Evolutionary conservation across 2,329 filamentous ascomycete genomes (phyloP).

Genomic region (Arthroderma sp.): DNA sequence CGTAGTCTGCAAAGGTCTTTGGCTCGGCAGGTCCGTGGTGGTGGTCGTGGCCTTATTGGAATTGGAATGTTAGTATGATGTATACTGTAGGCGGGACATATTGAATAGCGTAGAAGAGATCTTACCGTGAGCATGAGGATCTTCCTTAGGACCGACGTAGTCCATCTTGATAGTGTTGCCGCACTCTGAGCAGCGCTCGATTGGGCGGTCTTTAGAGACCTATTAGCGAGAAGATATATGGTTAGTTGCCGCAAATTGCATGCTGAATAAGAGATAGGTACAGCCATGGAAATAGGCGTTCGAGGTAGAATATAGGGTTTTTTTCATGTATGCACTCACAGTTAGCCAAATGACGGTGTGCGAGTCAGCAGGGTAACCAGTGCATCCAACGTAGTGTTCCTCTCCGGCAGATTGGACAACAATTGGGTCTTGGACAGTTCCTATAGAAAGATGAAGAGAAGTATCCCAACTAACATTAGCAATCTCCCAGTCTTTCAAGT

Average conservation of each 20-base stretch:
- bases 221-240: constrained; percentile 26
- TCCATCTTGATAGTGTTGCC: constrained; percentile 97
- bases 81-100: too few relatives aligned
- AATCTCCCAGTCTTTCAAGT: too few relatives aligned
- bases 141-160: constrained; percentile 74
- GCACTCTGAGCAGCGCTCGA: constrained; percentile 94
- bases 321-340: constrained; percentile 43
- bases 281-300: not conserved
- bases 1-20: constrained; percentile 93
- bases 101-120: constrained; percentile 8
- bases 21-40: constrained; percentile 54
- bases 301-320: not conserved
- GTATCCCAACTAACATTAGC: not conserved
- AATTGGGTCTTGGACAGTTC: constrained; percentile 83
- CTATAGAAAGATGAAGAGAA: constrained; percentile 33
- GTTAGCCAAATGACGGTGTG: constrained; percentile 85
- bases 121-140: constrained; percentile 42
- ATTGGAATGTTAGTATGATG: not conserved
- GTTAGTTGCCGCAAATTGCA: not conserved
- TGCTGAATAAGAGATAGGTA: not conserved
- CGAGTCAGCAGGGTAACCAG: constrained; percentile 82
- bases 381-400: constrained; percentile 96
- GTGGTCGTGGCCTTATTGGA: constrained; percentile 12
- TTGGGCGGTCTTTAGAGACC: constrained; percentile 77
- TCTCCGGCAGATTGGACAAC: constrained; percentile 81